These are phyloP conservation scores for Neophaeococcomyces mojaviensis DNA, from an alignment of 2,329 filamentous ascomycete genomes.

Conservation along the genomic window DNA sequence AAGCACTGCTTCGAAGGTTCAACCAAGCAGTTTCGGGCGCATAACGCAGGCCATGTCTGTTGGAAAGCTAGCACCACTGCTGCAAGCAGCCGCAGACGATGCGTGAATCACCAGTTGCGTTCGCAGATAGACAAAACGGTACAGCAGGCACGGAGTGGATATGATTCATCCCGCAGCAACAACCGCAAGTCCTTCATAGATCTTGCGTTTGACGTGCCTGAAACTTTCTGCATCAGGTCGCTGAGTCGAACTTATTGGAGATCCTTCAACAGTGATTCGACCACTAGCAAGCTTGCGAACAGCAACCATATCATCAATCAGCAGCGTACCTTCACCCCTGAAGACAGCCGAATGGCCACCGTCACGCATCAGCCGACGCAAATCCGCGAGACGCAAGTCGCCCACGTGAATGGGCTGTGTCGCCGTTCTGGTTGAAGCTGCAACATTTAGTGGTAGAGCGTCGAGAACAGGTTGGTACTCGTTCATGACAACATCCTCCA, in stretches of 20 bases:
- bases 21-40: too few species aligned
- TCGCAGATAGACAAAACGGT: neutral
- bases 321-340: slow-evolving; percentile 79
- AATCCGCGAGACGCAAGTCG: slow-evolving; percentile 79
- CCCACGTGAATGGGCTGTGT: slow-evolving; percentile 90
- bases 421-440: slow-evolving; percentile 65
- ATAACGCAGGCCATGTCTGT: too few species aligned
- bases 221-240: slow-evolving; percentile 56
- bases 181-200: slow-evolving; percentile 89
- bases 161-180: slow-evolving; percentile 60
- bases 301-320: slow-evolving; percentile 81
- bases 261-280: slow-evolving; percentile 77
- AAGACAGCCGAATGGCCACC: slow-evolving; percentile 86
- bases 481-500: slow-evolving; percentile 16
- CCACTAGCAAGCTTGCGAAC: slow-evolving; percentile 85
- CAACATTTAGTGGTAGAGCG: slow-evolving; percentile 52
- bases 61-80: too few species aligned
- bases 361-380: slow-evolving; percentile 74
- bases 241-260: slow-evolving; percentile 47
- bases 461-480: slow-evolving; percentile 46
- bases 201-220: slow-evolving; percentile 78
- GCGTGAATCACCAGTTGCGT: neutral
- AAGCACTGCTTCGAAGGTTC: too few species aligned
- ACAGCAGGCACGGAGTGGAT: too few species aligned
- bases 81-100: too few species aligned